Evolutionary conservation across 768 basidiomycete genomes (phyloP).

Genomic region (Psilocybe tampanensis): DNA sequence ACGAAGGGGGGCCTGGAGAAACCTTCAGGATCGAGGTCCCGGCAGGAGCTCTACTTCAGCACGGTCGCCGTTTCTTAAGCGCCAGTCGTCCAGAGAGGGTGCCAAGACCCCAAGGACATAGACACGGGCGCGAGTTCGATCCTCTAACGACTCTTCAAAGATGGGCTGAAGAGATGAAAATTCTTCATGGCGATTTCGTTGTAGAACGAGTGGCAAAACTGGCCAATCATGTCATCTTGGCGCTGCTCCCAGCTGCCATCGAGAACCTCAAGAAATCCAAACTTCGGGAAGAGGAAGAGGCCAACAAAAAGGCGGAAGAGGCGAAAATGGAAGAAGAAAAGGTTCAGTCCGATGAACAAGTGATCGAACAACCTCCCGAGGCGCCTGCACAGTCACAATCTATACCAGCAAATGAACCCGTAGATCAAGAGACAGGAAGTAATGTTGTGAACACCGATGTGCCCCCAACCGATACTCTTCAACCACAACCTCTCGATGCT

Average conservation of each 20-base stretch:
- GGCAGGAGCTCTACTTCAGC: conserved; percentile 59
- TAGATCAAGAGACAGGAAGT: not conserved
- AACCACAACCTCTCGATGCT: conserved; percentile 25
- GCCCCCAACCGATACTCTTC: not conserved
- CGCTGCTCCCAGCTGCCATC: conserved; percentile 79
- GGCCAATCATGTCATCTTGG: conserved; percentile 69
- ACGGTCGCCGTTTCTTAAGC: conserved; percentile 58
- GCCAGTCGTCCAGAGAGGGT: conserved; percentile 68
- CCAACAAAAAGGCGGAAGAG: conserved; percentile 42
- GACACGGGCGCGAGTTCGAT: conserved; percentile 67
- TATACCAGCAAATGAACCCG: not conserved
- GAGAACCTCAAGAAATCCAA: conserved; percentile 63
- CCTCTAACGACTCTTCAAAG: conserved; percentile 82
- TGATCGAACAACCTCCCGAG: not conserved
- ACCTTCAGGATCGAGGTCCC: conserved; percentile 81
- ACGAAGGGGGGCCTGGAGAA: conserved; percentile 58
- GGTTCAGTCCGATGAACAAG: conserved; percentile 15
- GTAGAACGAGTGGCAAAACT: conserved; percentile 68
- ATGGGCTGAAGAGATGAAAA: conserved; percentile 89
- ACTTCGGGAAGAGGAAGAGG: conserved; percentile 57
- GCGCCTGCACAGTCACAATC: conserved; percentile 1
- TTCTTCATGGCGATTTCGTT: conserved; percentile 75
- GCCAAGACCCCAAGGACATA: conserved; percentile 36
- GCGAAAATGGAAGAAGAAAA: conserved; percentile 33
- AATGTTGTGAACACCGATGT: not conserved